Percentiles rank a stretch among this genome's conserved stretches.
Evolutionary conservation across 495 filamentous ascomycete species (phyloP).

Genomic region (Aspergillus bridgeri): DNA sequence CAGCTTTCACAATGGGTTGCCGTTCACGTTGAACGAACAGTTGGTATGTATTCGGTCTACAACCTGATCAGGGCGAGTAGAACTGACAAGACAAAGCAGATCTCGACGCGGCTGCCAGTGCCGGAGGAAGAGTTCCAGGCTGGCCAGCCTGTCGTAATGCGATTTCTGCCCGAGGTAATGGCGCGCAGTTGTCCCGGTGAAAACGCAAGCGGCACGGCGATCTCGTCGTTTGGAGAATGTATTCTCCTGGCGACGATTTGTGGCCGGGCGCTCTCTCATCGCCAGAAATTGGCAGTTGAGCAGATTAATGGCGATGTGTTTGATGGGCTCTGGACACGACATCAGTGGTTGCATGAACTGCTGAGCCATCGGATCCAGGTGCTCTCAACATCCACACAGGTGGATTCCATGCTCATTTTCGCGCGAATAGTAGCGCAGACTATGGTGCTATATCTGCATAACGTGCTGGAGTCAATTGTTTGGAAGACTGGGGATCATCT

Average conservation of each 20-base stretch:
- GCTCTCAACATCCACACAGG: conserved; percentile 21
- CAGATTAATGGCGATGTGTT: conserved; percentile 18
- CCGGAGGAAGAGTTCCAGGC: conserved; percentile 50
- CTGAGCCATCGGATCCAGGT: conserved; percentile 33
- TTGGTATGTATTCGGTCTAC: conserved; percentile 29
- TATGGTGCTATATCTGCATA: conserved; percentile 31
- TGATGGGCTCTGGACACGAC: conserved; percentile 43
- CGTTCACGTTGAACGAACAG: conserved; percentile 50
- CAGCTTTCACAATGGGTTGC: conserved; percentile 43
- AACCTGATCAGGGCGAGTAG: background rate
- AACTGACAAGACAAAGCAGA: conserved; percentile 9
- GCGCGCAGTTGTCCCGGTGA: background rate
- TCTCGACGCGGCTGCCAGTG: conserved; percentile 22
- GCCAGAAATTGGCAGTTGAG: conserved; percentile 31
- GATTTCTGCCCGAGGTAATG: conserved; percentile 44
- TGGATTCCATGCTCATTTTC: conserved; percentile 46
- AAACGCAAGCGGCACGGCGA: conserved; percentile 11
- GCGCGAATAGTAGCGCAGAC: conserved; percentile 44
- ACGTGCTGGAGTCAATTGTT: conserved; percentile 21
- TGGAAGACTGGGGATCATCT: conserved; percentile 24
- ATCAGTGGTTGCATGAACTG: conserved; percentile 48
- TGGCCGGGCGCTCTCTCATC: conserved; percentile 44
- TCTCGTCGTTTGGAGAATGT: conserved; percentile 47
- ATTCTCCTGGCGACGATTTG: conserved; percentile 46
- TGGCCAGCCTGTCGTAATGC: conserved; percentile 40